Evolutionary conservation across 2,329 filamentous ascomycete species (phyloP).

Genomic region (Bipolaris cookei): DNA sequence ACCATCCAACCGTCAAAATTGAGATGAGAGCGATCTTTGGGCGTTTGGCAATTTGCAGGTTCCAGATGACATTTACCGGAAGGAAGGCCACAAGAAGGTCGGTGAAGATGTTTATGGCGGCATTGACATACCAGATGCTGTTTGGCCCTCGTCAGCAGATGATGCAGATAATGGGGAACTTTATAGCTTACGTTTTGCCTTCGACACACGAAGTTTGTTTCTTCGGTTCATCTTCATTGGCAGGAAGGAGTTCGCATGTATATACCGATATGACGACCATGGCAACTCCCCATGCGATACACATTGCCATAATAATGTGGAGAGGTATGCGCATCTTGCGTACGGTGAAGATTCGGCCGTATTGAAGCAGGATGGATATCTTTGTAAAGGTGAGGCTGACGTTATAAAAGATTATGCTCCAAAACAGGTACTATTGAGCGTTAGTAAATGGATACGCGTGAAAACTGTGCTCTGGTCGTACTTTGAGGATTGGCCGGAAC

Average conservation of each 20-base stretch:
- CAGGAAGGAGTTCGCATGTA: constrained; percentile 30
- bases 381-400: constrained; percentile 33
- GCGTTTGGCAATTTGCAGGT: constrained; percentile 27
- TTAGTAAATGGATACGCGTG: constrained; percentile 6
- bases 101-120: constrained; percentile 32
- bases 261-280: constrained; percentile 24
- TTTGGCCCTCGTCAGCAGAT: neutral
- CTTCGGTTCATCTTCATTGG: constrained; percentile 31
- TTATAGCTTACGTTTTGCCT: constrained; percentile 21
- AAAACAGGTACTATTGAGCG: constrained; percentile 30
- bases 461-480: constrained; percentile 4
- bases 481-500: constrained; percentile 21
- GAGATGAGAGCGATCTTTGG: constrained; percentile 32
- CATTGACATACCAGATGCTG: constrained; percentile 33
- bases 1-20: constrained; percentile 41
- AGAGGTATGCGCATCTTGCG: constrained; percentile 32
- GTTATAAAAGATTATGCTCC: constrained; percentile 37
- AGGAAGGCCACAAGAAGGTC: constrained; percentile 35
- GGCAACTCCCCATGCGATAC: constrained; percentile 22
- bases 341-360: constrained; percentile 35
- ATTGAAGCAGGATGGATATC: constrained; percentile 39
- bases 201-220: constrained; percentile 24
- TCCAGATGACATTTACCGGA: constrained; percentile 35
- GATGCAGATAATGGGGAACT: neutral
- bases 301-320: constrained; percentile 30